phyloP scores from a whole-genome alignment of 257 asterid species.

The Lavandula angustifolia region DNA sequence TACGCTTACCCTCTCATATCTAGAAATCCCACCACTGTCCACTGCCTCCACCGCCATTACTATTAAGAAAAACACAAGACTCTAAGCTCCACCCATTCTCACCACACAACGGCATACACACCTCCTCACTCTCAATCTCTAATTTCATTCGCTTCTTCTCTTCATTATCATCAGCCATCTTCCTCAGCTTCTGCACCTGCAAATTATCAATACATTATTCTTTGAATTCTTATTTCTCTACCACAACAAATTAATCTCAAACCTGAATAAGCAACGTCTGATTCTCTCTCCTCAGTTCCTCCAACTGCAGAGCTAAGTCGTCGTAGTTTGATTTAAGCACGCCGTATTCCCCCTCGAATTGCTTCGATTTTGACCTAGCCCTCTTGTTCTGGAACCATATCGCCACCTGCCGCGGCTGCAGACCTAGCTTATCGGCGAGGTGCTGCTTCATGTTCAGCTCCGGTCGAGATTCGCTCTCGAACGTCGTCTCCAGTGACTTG shows the following conservation, averaged over 20 bases:
- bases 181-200: constrained; percentile 64
- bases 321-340: constrained; percentile 57
- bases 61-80: constrained; percentile 45
- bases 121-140: constrained; percentile 33
- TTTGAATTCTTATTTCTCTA: too few species aligned
- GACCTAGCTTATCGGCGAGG: constrained; percentile 68
- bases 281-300: constrained; percentile 58
- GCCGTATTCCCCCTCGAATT: constrained; percentile 55
- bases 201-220: constrained; percentile 8
- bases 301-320: constrained; percentile 49
- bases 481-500: constrained; percentile 61
- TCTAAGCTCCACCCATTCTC: constrained; percentile 51
- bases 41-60: constrained; percentile 31
- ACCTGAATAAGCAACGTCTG: constrained; percentile 68
- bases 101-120: constrained; percentile 32
- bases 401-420: constrained; percentile 83
- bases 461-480: constrained; percentile 63
- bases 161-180: constrained; percentile 39
- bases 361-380: constrained; percentile 67
- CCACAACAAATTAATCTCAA: background rate
- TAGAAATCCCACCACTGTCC: constrained; percentile 47
- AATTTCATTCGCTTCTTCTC: constrained; percentile 28
- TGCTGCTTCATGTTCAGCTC: constrained; percentile 70
- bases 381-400: constrained; percentile 80
- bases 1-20: constrained; percentile 1